These are phyloP conservation scores for Sequoia sempervirens DNA, from an alignment of 75 land plant species.

Conservation along the genomic window DNA sequence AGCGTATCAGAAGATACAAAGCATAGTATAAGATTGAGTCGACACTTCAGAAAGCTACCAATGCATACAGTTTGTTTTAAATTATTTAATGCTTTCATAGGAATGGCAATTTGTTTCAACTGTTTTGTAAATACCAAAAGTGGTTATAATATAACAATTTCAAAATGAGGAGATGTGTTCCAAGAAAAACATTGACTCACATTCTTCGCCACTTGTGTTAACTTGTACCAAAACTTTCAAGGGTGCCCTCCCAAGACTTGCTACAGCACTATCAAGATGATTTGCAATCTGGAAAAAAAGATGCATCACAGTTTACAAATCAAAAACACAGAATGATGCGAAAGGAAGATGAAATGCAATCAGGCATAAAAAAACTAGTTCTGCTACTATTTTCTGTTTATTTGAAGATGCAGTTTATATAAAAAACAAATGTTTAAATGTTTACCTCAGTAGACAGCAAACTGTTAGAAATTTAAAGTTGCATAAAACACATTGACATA, in stretches of 20 bases:
- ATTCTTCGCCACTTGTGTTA: constrained; percentile 95
- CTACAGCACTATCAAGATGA: constrained; percentile 68
- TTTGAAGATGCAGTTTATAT: not conserved
- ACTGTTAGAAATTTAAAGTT: not conserved
- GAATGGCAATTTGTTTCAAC: not conserved
- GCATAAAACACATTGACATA: not conserved
- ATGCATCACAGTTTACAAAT: not conserved
- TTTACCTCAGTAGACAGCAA: not conserved
- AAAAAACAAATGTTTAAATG: not conserved
- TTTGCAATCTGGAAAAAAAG: constrained; percentile 63
- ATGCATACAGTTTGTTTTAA: not conserved
- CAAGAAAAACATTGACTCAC: constrained; percentile 35
- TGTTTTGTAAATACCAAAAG: not conserved
- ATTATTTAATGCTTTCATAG: not conserved
- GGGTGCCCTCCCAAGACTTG: constrained; percentile 63
- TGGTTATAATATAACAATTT: not conserved
- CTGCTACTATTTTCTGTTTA: not conserved
- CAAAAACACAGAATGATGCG: not conserved
- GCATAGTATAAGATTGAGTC: not conserved
- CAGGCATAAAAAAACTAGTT: not conserved
- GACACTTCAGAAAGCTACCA: not conserved
- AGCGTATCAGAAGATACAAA: not conserved
- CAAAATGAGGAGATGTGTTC: not conserved
- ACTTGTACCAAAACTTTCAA: constrained; percentile 93
- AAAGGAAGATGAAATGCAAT: not conserved